Evolutionary conservation across 2,329 filamentous ascomycete species (phyloP).

Genomic region (Aspergillus tanneri): DNA sequence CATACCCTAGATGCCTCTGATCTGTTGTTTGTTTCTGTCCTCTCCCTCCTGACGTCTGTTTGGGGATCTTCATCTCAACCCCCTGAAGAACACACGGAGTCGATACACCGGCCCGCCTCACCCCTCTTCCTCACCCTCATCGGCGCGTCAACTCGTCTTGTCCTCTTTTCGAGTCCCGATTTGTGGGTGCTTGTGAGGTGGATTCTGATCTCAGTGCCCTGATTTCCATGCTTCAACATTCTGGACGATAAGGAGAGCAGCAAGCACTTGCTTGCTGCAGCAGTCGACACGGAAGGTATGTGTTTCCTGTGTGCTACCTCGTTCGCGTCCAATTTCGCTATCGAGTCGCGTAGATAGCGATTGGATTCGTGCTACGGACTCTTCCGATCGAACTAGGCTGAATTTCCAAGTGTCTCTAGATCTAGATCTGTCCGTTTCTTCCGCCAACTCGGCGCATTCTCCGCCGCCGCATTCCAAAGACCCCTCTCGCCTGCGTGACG

Average conservation of each 20-base stretch:
- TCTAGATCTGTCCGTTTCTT: conserved; percentile 39
- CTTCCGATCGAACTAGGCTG: conserved; percentile 12
- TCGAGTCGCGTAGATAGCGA: background rate
- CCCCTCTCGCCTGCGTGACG: conserved; percentile 29
- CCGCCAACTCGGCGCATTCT: conserved; percentile 40
- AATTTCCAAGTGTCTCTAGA: conserved; percentile 27
- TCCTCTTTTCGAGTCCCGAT: conserved; percentile 20
- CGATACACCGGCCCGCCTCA: conserved; percentile 6
- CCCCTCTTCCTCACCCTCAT: conserved; percentile 6
- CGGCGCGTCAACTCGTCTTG: conserved; percentile 5
- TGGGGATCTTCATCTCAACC: conserved; percentile 9
- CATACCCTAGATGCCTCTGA: conserved; percentile 34
- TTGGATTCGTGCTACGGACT: background rate
- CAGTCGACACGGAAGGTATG: conserved; percentile 49
- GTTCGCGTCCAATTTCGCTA: conserved; percentile 9
- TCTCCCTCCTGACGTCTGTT: conserved; percentile 9
- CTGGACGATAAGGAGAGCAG: conserved; percentile 45
- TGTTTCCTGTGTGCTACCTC: conserved; percentile 17
- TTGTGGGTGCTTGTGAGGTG: conserved; percentile 30
- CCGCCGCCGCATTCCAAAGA: conserved; percentile 30
- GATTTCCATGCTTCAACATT: conserved; percentile 50
- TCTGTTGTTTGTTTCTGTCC: conserved; percentile 17
- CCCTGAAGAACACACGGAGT: conserved; percentile 20
- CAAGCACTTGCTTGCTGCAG: conserved; percentile 51
- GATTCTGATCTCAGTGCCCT: conserved; percentile 29